Evolutionary conservation across 176 grass and related monocot species (phyloP), one percentile per base, ranked within the genome.

Genomic region (Cenchrus americanus): DNA sequence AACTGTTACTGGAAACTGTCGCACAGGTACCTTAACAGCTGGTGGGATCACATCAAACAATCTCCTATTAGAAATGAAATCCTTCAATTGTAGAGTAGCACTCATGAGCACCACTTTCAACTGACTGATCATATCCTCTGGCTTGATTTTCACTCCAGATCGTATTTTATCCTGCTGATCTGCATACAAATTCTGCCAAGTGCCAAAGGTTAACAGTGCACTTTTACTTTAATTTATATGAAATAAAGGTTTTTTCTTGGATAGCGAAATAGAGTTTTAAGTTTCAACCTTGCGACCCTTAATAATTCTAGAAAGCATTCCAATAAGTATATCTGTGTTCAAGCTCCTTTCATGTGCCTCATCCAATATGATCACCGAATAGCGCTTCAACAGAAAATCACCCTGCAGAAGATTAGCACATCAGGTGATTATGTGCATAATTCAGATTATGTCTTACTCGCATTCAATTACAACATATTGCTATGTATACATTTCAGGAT

Each of bases 291-390:
- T 86, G 49, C 96, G 91, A 70, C 82, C 58, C 66, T 94, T 99
- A 74, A 96, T 96, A 70, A 96, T 87, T 85, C 96, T 92, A 69
- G 96, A 96, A 78, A 99, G 88, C 96, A 99, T 99, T 53, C 96
- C 96, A 2, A 99, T 90, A 70, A 99, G 89, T 92, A 99, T 94
- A 86, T 99, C 91, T 22, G 93, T 99, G 85, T 99, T 99, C 88
- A 99, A 94, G 76, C 93, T 99, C 85, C 96, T 90, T 87, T 99
- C 96, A 82, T 99, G 96, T 87, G 96, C 96, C 78, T 99, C 96
- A 67, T 99, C 96, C 83, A 99, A 91, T 78, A 99, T 99, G 69
- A 99, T 92, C 83, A 94, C 91, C 1, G 96, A 99, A 86, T 94
- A 99, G 5, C 53, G 24, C 72, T 79, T 96, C 86, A 99, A 82